Percentiles rank a stretch among this genome's conserved stretches.
phyloP scores from a whole-genome alignment of 371 early-diverging fungal species.

The Rhizomucor miehei region DNA sequence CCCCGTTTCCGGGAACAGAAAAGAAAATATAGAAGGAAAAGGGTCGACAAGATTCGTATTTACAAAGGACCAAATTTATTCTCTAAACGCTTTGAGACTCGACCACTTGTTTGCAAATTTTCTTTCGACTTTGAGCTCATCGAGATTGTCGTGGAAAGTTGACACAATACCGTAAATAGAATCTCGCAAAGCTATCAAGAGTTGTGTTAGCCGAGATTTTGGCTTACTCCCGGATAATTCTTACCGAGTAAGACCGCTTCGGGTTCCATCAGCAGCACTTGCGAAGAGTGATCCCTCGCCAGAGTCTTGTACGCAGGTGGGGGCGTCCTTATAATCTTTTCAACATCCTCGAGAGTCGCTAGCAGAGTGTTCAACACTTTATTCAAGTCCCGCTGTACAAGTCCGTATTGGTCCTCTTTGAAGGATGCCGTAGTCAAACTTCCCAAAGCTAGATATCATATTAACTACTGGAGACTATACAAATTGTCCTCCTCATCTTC shows the following conservation, averaged over 20 bases:
- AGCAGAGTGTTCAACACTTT: constrained; percentile 46
- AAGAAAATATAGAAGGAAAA: no score
- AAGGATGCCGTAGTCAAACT: constrained; percentile 46
- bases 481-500: background rate
- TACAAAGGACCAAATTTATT: no score
- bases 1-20: no score
- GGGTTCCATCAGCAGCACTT: constrained; percentile 19
- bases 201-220: background rate
- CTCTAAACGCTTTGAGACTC: no score
- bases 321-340: constrained; percentile 31
- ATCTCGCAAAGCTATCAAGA: constrained; percentile 40
- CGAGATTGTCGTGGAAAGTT: constrained; percentile 37
- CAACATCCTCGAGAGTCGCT: constrained; percentile 35
- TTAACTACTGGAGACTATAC: background rate
- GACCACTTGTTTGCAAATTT: no score
- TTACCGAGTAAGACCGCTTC: constrained; percentile 29
- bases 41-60: no score
- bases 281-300: background rate
- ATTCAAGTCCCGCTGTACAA: constrained; percentile 53
- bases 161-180: constrained; percentile 51
- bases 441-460: constrained; percentile 33
- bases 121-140: constrained; percentile 30
- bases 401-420: constrained; percentile 51
- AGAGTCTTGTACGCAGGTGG: constrained; percentile 24
- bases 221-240: background rate